phyloP scores from a whole-genome alignment of 225 moss, liverwort and hornwort genomes.

The Takakia lepidozioides region DNA sequence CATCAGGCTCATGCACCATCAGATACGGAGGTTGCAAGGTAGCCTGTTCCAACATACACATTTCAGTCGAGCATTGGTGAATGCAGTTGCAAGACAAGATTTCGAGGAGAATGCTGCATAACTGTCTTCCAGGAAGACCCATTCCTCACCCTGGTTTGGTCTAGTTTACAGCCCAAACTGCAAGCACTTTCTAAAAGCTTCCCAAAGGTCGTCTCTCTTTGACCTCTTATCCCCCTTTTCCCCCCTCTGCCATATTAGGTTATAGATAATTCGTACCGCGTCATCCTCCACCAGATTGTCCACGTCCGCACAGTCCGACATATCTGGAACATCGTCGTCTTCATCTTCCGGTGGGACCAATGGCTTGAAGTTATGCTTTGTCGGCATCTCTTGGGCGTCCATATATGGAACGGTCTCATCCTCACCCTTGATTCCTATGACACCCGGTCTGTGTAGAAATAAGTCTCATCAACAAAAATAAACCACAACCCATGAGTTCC shows the following conservation, averaged over 20 bases:
- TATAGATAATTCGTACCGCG: slow-evolving; percentile 32
- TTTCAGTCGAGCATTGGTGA: no score
- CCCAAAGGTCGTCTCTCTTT: no score
- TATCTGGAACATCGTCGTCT: slow-evolving; percentile 87
- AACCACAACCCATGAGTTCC: background rate
- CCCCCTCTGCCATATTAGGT: no score
- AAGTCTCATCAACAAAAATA: no score
- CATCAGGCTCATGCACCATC: slow-evolving; percentile 73
- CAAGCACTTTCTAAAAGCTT: no score
- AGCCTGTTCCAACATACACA: slow-evolving; percentile 39
- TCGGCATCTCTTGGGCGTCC: slow-evolving; percentile 64
- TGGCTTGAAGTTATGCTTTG: slow-evolving; percentile 55
- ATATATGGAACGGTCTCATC: slow-evolving; percentile 80
- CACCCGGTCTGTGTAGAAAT: slow-evolving; percentile 10
- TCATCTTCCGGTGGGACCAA: slow-evolving; percentile 72
- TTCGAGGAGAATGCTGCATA: no score
- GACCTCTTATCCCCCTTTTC: no score
- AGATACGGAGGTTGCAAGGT: slow-evolving; percentile 47
- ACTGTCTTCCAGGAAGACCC: no score
- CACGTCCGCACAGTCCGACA: slow-evolving; percentile 70
- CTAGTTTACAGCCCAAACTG: no score
- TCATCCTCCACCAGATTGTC: slow-evolving; percentile 64
- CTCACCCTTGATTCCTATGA: slow-evolving; percentile 59
- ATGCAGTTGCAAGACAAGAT: no score
- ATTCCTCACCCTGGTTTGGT: no score